These are phyloP conservation scores for Cunninghamia lanceolata DNA, from an alignment of 75 land plant genomes.

Conservation along the genomic window DNA sequence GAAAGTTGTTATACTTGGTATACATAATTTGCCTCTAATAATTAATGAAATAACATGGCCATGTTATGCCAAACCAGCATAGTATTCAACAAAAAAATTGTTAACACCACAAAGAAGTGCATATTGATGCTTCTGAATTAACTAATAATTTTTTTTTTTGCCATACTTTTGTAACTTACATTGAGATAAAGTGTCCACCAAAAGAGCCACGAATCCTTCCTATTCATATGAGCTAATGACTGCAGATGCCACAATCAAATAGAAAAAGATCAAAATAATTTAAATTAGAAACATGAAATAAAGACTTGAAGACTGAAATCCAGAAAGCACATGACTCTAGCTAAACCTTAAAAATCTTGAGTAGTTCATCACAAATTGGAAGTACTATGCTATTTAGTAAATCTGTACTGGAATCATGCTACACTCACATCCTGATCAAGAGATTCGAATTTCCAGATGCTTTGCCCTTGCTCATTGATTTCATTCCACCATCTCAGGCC, in stretches of 20 bases:
- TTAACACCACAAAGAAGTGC: background rate
- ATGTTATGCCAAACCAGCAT: background rate
- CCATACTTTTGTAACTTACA: constrained; percentile 30
- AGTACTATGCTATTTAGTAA: background rate
- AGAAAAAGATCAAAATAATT: background rate
- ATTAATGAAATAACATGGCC: background rate
- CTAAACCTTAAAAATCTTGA: background rate
- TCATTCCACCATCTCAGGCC: constrained; percentile 99
- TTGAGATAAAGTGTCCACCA: constrained; percentile 96
- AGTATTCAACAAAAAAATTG: background rate
- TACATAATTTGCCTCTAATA: background rate
- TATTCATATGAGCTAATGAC: constrained; percentile 88
- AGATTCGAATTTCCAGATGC: constrained; percentile 93
- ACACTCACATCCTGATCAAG: constrained; percentile 83
- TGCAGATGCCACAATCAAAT: constrained; percentile 19
- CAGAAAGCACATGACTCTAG: background rate
- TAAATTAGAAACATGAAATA: background rate
- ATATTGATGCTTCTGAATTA: background rate
- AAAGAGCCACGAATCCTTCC: constrained; percentile 98
- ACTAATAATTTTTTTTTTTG: background rate
- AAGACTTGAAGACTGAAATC: background rate
- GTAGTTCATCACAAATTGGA: background rate
- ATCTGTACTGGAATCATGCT: background rate
- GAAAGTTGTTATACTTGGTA: background rate
- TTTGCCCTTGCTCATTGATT: constrained; percentile 86